These are phyloP conservation scores for Kregervanrija fluxuum DNA, from an alignment of 805 yeast species.

Conservation along the genomic window DNA sequence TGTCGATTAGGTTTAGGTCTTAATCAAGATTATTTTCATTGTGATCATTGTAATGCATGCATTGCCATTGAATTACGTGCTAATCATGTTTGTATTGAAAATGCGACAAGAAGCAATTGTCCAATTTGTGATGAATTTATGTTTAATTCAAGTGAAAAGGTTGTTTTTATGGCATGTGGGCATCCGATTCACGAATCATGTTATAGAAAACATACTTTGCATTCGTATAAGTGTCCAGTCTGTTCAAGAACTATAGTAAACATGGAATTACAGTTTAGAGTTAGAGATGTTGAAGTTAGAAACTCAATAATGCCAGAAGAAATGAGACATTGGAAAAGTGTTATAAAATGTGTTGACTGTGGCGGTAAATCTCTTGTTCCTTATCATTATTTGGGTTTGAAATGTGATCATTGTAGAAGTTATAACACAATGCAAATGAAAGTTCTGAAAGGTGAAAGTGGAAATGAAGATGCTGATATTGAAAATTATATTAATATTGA, in stretches of 20 bases:
- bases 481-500: constrained; percentile 3
- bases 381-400: constrained; percentile 81
- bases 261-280: constrained; percentile 84
- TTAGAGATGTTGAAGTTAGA: constrained; percentile 74
- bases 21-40: constrained; percentile 86
- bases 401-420: constrained; percentile 80
- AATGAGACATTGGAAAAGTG: constrained; percentile 65
- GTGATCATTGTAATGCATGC: constrained; percentile 85
- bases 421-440: constrained; percentile 77
- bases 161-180: constrained; percentile 90
- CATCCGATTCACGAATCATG: constrained; percentile 88
- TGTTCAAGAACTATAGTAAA: constrained; percentile 80
- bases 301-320: constrained; percentile 78
- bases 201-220: constrained; percentile 72
- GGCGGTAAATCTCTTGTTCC: constrained; percentile 67
- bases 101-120: constrained; percentile 85
- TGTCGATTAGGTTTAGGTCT: constrained; percentile 86
- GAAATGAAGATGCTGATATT: constrained; percentile 16
- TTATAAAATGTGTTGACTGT: constrained; percentile 81
- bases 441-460: constrained; percentile 56
- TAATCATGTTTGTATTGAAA: constrained; percentile 76
- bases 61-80: constrained; percentile 70
- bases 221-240: constrained; percentile 84
- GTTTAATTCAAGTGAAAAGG: constrained; percentile 74
- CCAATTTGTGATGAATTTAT: constrained; percentile 90